A percentile compares a stretch with the other conserved stretches of the same genome.
These are phyloP conservation scores for Hyparrhenia diplandra DNA, from an alignment of 176 grass and related monocot species.

Conservation along the genomic window DNA sequence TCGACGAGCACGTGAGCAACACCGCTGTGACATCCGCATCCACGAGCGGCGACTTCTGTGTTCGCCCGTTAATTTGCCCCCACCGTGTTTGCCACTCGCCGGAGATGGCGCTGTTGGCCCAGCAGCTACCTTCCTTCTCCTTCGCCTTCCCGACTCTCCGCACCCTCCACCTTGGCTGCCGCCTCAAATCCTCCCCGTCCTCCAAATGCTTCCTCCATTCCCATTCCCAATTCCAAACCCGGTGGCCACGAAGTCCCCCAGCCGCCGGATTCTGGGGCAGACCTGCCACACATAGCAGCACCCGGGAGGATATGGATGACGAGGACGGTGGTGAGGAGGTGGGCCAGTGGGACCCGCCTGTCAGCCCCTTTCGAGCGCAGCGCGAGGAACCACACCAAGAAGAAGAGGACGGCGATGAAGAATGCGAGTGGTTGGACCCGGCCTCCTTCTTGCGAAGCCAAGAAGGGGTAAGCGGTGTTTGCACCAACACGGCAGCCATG, in stretches of 20 bases:
- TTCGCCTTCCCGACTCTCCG: neutral
- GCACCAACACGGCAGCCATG: conserved; percentile 12
- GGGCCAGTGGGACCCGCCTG: conserved; percentile 17
- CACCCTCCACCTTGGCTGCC: neutral
- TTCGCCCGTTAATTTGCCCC: too few relatives aligned
- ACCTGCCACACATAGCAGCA: neutral
- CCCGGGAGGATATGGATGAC: neutral
- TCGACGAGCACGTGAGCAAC: neutral
- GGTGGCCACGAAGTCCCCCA: neutral
- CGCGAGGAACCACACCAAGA: neutral
- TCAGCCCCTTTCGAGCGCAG: neutral
- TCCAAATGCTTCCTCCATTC: too few relatives aligned
- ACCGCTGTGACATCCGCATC: neutral
- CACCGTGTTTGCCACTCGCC: neutral
- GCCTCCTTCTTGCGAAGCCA: conserved; percentile 14
- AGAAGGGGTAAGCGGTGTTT: neutral
- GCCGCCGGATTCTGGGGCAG: neutral
- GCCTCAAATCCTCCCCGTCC: neutral
- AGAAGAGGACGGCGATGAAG: neutral
- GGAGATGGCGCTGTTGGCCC: conserved; percentile 26
- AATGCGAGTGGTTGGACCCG: conserved; percentile 21
- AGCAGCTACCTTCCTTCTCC: conserved; percentile 2
- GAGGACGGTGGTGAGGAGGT: neutral
- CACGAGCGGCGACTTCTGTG: neutral
- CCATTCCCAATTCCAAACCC: neutral